Base-by-base conservation (phyloP, 495 filamentous ascomycete species). In the Penicillium bialowiezense region DNA sequence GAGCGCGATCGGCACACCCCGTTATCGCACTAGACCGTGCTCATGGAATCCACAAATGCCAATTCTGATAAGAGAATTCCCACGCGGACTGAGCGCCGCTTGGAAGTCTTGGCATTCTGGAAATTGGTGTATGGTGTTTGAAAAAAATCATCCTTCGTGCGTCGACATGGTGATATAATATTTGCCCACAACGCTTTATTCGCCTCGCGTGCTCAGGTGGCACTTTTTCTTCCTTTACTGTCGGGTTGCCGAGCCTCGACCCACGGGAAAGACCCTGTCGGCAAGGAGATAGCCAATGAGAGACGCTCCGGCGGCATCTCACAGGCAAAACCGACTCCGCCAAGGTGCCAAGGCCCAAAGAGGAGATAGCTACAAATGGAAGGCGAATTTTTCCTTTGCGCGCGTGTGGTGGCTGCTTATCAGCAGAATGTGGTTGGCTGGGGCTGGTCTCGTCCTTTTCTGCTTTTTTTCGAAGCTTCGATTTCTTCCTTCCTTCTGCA, bases 291-390 rank as follows among this genome's bases (percentile, higher is more conserved):
- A 47, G 48, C 49, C 58, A 60, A 57, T 54, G 7, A 40, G 36
- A 15, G 9, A 3, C 0, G 18, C n/a, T 2, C 26, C 5, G 9
- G 5, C 45, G 45, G 38, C 38, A 8, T 23, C 2, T 39, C 18
- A n/a, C 29, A 40, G 44, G 13, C 9, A 18, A 39, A 21, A 20
- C 8, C n/a, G 14, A 19, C 39, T 37, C 50, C 29, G 51, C 56
- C 53, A 63, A 58, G 62, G 3, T 40, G 63, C 55, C 60, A 64
- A 66, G 60, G 41, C 31, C 17, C 13, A 32, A 44, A 37, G 39
- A 45, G 58, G 48, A 55, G 50, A 47, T 52, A 48, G 20, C 24
- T 33, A 32, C 7, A 33, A 33, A 23, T 39, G 40, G 18, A 39
- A 50, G 48, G 40, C 32, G 44, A 52, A 41, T 54, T 54, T 53